Evolutionary conservation across 1,284 basidiomycete species (phyloP).

Genomic region (Cutaneotrichosporon cyanovorans): DNA sequence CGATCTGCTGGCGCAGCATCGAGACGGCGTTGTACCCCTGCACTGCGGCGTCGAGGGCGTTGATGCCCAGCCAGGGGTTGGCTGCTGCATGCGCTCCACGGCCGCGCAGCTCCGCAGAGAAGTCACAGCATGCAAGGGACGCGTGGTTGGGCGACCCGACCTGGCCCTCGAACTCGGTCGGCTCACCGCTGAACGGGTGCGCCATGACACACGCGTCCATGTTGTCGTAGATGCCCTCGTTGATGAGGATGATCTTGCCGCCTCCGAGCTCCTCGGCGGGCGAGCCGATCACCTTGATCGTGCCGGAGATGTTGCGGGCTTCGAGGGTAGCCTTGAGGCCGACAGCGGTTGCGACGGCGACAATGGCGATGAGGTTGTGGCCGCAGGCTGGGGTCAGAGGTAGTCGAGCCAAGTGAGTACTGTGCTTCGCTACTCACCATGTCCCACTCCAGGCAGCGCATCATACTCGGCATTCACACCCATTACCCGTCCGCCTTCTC

Average conservation of each 20-base stretch:
- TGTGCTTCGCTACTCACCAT: too few relatives aligned
- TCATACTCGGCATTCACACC: constrained; percentile 34
- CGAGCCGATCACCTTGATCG: constrained; percentile 38
- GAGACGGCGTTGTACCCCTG: constrained; percentile 44
- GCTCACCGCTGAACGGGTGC: constrained; percentile 21
- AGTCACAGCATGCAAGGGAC: constrained; percentile 22
- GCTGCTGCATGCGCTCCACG: constrained; percentile 29
- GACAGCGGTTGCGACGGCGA: constrained; percentile 40
- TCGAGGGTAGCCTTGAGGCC: constrained; percentile 36
- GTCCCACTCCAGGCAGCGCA: constrained; percentile 22
- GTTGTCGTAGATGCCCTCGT: constrained; percentile 65
- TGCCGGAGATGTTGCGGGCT: constrained; percentile 29
- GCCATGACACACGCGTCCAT: constrained; percentile 28
- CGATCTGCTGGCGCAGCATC: constrained; percentile 47
- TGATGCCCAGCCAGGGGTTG: constrained; percentile 48
- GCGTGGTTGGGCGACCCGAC: constrained; percentile 20
- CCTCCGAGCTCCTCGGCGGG: constrained; percentile 69
- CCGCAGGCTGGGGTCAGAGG: constrained; percentile 56
- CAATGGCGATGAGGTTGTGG: constrained; percentile 45
- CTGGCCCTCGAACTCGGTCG: constrained; percentile 11
- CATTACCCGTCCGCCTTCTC: constrained; percentile 24
- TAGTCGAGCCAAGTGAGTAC: too few relatives aligned
- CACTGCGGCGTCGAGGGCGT: constrained; percentile 49
- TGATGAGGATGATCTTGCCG: constrained; percentile 68
- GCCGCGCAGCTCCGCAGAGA: constrained; percentile 26